phyloP scores from a whole-genome alignment of 768 basidiomycete species.

The Scleroderma bovista region DNA sequence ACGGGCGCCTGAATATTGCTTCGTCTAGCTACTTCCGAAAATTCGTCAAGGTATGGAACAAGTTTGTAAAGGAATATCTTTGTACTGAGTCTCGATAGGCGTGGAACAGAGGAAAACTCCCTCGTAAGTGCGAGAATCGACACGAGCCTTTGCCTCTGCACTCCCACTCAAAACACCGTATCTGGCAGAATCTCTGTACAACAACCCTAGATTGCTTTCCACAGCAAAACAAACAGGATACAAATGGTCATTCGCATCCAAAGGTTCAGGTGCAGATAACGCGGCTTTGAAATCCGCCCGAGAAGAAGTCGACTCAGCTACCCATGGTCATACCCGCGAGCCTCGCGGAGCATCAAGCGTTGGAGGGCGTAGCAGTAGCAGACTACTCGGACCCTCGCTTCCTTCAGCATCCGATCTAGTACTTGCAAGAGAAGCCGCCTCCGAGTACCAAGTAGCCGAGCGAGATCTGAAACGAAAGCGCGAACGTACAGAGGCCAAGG shows the following conservation, averaged over 20 bases:
- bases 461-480: constrained; percentile 59
- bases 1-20: constrained; percentile 21
- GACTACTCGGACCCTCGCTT: constrained; percentile 60
- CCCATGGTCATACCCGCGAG: constrained; percentile 23
- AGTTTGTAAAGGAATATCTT: constrained; percentile 1
- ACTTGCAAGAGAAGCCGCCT: constrained; percentile 57
- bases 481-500: constrained; percentile 58
- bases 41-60: constrained; percentile 66
- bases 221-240: constrained; percentile 74
- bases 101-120: constrained; percentile 78
- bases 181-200: constrained; percentile 48
- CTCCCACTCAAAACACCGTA: not conserved
- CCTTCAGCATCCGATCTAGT: constrained; percentile 66
- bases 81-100: constrained; percentile 35
- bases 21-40: constrained; percentile 80
- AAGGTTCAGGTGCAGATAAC: constrained; percentile 51
- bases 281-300: constrained; percentile 55
- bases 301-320: constrained; percentile 49
- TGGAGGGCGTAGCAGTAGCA: constrained; percentile 27
- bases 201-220: constrained; percentile 51
- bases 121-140: constrained; percentile 45
- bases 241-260: constrained; percentile 83
- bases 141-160: constrained; percentile 11
- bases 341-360: constrained; percentile 8
- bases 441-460: constrained; percentile 49